These are phyloP conservation scores for Aspergillus proliferans DNA, from an alignment of 2,329 filamentous ascomycete species.

Conservation along the genomic window DNA sequence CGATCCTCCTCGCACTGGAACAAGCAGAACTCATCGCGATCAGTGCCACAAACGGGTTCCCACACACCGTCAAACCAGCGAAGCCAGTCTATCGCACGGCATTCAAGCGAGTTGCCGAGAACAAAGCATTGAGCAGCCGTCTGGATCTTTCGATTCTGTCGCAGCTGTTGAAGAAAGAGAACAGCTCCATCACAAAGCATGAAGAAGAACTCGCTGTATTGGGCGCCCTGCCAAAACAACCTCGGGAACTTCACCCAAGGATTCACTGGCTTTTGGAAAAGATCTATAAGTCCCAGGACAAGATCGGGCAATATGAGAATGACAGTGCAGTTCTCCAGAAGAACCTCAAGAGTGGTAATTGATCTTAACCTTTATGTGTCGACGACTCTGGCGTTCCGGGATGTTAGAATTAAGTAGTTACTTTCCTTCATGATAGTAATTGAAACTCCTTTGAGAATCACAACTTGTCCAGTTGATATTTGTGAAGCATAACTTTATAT, in stretches of 20 bases:
- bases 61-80: constrained; percentile 69
- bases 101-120: constrained; percentile 65
- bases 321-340: constrained; percentile 69
- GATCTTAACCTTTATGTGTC: neutral
- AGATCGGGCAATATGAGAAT: constrained; percentile 66
- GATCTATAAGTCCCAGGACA: constrained; percentile 65
- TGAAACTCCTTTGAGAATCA: too few relatives aligned
- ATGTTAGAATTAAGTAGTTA: neutral
- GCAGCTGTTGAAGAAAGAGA: constrained; percentile 66
- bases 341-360: constrained; percentile 53
- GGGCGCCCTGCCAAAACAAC: constrained; percentile 64
- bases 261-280: constrained; percentile 69
- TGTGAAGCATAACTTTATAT: too few relatives aligned
- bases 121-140: constrained; percentile 65
- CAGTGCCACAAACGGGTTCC: constrained; percentile 65
- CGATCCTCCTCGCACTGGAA: constrained; percentile 70
- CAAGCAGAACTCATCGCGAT: constrained; percentile 82
- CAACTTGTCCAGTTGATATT: too few relatives aligned
- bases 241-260: constrained; percentile 59
- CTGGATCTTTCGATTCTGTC: constrained; percentile 66
- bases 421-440: neutral
- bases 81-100: constrained; percentile 82
- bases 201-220: constrained; percentile 71
- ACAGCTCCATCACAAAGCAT: constrained; percentile 66
- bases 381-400: too few relatives aligned